Evolutionary conservation across 1,284 basidiomycete species (phyloP).

Genomic region (Ceratobasidium sp.): DNA sequence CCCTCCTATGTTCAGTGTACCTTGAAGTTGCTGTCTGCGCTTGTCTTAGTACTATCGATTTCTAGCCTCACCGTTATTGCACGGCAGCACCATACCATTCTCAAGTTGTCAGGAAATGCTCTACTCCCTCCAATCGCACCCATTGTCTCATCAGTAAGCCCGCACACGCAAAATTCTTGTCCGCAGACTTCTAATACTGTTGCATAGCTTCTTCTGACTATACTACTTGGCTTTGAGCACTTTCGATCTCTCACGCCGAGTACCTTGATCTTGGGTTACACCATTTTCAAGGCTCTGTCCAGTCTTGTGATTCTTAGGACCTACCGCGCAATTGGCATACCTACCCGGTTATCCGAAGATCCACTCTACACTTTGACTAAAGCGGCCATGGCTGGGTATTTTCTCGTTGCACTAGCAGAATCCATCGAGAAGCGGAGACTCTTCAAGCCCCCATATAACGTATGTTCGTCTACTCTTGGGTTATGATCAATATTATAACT

Average conservation of each 20-base stretch:
- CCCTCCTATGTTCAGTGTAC: conserved; percentile 2
- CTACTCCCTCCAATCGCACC: neutral
- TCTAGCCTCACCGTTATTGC: neutral
- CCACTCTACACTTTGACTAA: neutral
- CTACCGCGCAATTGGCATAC: conserved; percentile 8
- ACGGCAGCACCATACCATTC: neutral
- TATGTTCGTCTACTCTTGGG: neutral
- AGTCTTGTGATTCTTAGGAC: conserved; percentile 9
- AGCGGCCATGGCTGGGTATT: neutral
- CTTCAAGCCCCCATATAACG: conserved; percentile 4
- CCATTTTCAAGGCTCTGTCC: neutral
- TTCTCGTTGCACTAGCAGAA: conserved; percentile 8
- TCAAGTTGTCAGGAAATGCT: neutral
- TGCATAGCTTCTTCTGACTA: neutral
- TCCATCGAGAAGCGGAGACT: conserved; percentile 23
- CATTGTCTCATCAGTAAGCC: conserved; percentile 15
- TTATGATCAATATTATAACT: neutral
- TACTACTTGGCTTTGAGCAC: conserved; percentile 9
- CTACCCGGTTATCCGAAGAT: neutral
- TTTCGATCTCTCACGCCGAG: conserved; percentile 28
- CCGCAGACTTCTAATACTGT: neutral
- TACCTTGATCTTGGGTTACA: neutral
- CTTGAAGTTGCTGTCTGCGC: neutral
- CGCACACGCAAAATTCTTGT: neutral
- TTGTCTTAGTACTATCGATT: neutral